Conservation (phyloP, 2,329 filamentous ascomycete genomes). For the Hypoxylon sp. region DNA sequence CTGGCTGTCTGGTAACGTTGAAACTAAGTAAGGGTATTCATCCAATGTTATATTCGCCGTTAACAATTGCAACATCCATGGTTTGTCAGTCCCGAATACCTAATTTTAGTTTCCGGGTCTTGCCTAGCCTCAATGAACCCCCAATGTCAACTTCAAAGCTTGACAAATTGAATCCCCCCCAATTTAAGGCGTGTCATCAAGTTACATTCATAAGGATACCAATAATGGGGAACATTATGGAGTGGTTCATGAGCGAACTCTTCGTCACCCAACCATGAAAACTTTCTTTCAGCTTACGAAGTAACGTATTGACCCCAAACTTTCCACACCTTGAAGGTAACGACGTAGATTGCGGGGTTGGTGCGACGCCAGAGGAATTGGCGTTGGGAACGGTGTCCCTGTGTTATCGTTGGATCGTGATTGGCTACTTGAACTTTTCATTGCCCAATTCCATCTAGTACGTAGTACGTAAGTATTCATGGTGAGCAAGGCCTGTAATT, state of each 20-base stretch:
- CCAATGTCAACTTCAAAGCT: conserved; percentile 30
- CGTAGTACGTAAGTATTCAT: conserved; percentile 42
- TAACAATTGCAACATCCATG: conserved; percentile 30
- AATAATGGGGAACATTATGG: conserved; percentile 17
- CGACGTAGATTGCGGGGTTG: conserved; percentile 44
- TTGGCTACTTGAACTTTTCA: conserved; percentile 36
- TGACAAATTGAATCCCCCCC: conserved; percentile 38
- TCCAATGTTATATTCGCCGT: conserved; percentile 22
- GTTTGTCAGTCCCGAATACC: conserved; percentile 5
- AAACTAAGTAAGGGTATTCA: conserved; percentile 1
- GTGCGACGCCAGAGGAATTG: conserved; percentile 36
- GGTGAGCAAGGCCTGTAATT: conserved; percentile 25
- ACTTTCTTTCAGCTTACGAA: conserved; percentile 36
- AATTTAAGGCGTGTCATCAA: conserved; percentile 29
- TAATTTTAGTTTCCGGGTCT: conserved; percentile 12
- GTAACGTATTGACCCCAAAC: conserved; percentile 26
- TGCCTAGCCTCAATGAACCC: conserved; percentile 23
- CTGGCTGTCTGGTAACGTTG: neutral
- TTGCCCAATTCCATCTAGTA: conserved; percentile 45
- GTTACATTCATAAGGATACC: conserved; percentile 32
- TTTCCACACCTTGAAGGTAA: conserved; percentile 23
- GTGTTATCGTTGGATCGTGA: conserved; percentile 38
- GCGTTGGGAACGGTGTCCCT: conserved; percentile 25
- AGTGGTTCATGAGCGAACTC: conserved; percentile 18
- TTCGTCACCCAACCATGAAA: conserved; percentile 34